Base-by-base conservation (phyloP, 305 asterid species). In the Nicotiana rustica region DNA sequence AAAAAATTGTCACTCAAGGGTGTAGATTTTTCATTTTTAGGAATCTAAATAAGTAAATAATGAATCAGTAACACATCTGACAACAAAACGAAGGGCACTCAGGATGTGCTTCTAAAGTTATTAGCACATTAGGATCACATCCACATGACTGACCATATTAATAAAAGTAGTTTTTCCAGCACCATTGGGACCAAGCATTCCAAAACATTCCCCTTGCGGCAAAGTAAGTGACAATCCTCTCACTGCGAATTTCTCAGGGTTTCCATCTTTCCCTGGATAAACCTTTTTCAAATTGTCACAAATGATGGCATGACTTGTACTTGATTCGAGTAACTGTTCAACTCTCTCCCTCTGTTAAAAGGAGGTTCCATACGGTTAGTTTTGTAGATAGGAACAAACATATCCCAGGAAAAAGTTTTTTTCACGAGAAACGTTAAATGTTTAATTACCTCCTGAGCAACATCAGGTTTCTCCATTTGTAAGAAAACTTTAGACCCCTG, bases 401-500 rank as follows among this genome's bases (percentile, higher is more conserved):
- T 29, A 52, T 4, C 57, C 15, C 18, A 4, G 14, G 38, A 61
- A 9, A 21, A 49, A 52, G 52, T 75, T 44, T 29, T 52, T 25
- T 75, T 75, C 80, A 75, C 6, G 10, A 25, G 47, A 52, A 15
- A 17, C 0, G 3, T 76, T 31, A 76, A 55, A 15, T 55, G 67
- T 38, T 86, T 33, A 33, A 33, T 5, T 85, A 96, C 99, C 98
- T 96, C 99, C 85, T 94, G 96, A 61, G 84, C 85, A 67, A 94
- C 96, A 80, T 96, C 98, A 29, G 85, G 88, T 87, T 92, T 93
- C 84, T 96, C 97, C 96, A 94, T 89, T 82, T 89, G 88, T 84
- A 92, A 90, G 60, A 86, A 85, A 85, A 87, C 94, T 87, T 89
- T 96, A 80, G 99, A 92, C 12, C 89, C 94, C 86, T 90, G 93